Evolutionary conservation across 768 basidiomycete genomes (phyloP).

Genomic region (Thelephora aurantiotincta): DNA sequence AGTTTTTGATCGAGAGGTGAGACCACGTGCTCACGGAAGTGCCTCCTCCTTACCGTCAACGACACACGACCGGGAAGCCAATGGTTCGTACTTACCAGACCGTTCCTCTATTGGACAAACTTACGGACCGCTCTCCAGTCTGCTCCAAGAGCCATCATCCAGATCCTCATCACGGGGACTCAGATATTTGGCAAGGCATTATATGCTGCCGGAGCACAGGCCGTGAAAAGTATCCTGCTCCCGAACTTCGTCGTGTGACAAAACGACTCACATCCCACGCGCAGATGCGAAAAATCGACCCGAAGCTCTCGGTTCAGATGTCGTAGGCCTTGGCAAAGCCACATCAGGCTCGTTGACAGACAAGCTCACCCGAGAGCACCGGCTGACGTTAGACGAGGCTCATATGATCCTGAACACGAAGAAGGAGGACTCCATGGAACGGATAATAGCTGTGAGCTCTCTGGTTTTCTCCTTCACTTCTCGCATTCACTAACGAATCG

Average conservation of each 20-base stretch:
- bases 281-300: constrained; percentile 78
- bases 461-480: not conserved
- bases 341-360: constrained; percentile 66
- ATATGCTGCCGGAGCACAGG: constrained; percentile 80
- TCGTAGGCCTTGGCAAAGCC: constrained; percentile 60
- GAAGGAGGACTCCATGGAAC: constrained; percentile 53
- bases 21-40: not conserved
- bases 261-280: not conserved
- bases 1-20: constrained; percentile 8
- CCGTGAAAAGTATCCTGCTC: constrained; percentile 59
- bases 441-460: constrained; percentile 47
- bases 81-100: constrained; percentile 11
- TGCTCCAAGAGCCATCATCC: constrained; percentile 63
- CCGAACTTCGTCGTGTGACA: not conserved
- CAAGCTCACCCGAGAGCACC: constrained; percentile 69
- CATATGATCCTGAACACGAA: constrained; percentile 84
- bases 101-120: not conserved
- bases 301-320: constrained; percentile 54
- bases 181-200: constrained; percentile 89
- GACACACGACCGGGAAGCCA: constrained; percentile 2
- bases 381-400: constrained; percentile 94
- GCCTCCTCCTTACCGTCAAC: not conserved
- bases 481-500: constrained; percentile 9
- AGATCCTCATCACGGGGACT: constrained; percentile 63
- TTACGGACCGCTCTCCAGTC: constrained; percentile 31